phyloP scores from a whole-genome alignment of 768 basidiomycete species.

The Rhodosporidiobolus odoratus region DNA sequence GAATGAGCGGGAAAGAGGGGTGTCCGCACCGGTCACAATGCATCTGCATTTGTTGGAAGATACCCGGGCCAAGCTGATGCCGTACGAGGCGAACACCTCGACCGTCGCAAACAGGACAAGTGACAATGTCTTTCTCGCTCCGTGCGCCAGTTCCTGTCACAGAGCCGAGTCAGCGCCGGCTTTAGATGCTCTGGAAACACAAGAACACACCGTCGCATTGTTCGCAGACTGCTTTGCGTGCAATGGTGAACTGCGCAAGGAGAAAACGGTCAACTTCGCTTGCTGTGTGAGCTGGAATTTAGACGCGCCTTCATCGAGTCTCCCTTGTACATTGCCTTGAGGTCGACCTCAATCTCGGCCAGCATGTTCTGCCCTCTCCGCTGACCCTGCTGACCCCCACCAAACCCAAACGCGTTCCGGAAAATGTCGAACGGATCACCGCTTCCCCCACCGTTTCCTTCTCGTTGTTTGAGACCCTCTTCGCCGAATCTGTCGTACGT shows the following conservation, averaged over 20 bases:
- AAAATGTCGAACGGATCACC: conserved; percentile 92
- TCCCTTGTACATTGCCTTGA: conserved; percentile 64
- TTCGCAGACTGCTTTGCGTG: conserved; percentile 87
- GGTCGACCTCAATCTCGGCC: conserved; percentile 44
- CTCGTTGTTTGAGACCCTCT: conserved; percentile 82
- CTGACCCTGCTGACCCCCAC: conserved; percentile 42
- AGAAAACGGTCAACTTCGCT: neutral
- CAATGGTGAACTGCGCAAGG: conserved; percentile 71
- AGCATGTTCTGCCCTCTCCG: conserved; percentile 48
- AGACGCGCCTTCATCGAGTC: conserved; percentile 68
- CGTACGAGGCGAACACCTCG: conserved; percentile 76
- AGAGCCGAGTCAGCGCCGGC: neutral
- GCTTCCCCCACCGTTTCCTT: conserved; percentile 54
- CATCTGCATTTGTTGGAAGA: conserved; percentile 46
- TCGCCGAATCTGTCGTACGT: conserved; percentile 94
- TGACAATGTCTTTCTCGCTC: conserved; percentile 55
- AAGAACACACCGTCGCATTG: conserved; percentile 63
- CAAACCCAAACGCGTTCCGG: conserved; percentile 66
- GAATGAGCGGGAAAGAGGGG: neutral
- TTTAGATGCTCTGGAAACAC: no score
- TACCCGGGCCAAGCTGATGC: conserved; percentile 63
- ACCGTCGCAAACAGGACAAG: conserved; percentile 78
- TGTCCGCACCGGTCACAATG: conserved; percentile 47
- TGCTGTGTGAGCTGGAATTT: no score
- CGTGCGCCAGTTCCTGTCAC: conserved; percentile 77